A percentile compares a stretch with the other conserved stretches of the same genome.
Evolutionary conservation across 345 rosid genomes (phyloP).

Genomic region (Kandelia obovata): DNA sequence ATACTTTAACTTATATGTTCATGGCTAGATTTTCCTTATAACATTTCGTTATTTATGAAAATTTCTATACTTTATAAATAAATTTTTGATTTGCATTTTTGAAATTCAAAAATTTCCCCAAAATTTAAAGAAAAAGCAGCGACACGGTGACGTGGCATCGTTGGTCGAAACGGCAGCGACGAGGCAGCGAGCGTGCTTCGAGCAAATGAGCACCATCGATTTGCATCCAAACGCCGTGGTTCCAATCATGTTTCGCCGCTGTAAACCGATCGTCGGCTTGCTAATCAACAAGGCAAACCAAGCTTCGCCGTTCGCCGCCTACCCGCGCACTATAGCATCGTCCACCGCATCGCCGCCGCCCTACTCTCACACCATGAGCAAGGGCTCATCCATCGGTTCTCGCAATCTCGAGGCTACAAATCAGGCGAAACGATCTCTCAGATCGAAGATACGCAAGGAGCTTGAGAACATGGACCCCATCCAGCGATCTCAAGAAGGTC

Average conservation of each 20-base stretch:
- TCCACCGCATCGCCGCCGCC: neutral
- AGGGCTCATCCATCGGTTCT: neutral
- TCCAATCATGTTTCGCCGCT: neutral
- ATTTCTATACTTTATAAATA: too few relatives aligned
- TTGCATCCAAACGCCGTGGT: neutral
- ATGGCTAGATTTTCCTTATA: too few relatives aligned
- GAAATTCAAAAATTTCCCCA: too few relatives aligned
- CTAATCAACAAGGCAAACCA: neutral
- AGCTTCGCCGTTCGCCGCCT: neutral
- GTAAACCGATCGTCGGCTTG: neutral
- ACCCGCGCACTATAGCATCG: neutral
- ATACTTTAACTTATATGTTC: too few relatives aligned
- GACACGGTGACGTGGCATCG: too few relatives aligned
- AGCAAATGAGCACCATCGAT: constrained; percentile 11
- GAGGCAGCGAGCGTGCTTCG: too few relatives aligned
- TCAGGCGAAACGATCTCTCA: constrained; percentile 3
- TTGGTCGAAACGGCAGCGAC: too few relatives aligned
- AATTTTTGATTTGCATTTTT: too few relatives aligned
- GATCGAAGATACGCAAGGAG: constrained; percentile 8
- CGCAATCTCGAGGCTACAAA: neutral
- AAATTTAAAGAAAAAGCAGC: too few relatives aligned
- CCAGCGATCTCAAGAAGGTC: neutral
- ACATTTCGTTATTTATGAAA: too few relatives aligned
- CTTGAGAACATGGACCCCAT: constrained; percentile 5
- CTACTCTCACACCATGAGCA: neutral